Base-by-base conservation (phyloP, 768 basidiomycete species). In the Heimioporus sp. region DNA sequence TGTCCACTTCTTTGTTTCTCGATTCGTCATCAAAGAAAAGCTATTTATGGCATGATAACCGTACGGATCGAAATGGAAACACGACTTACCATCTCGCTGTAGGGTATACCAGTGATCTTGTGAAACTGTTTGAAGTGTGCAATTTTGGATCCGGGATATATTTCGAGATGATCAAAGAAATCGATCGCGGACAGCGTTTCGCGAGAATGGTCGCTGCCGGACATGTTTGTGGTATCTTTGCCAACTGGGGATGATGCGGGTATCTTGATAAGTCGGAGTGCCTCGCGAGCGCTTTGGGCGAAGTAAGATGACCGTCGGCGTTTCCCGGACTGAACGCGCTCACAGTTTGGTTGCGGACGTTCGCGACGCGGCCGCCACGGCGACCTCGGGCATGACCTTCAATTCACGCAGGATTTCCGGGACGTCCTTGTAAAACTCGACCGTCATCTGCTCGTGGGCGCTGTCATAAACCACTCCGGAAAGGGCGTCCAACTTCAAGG, bases 81-180 rank as follows among this genome's bases (percentile, higher is more conserved):
- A 28, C 16, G 43, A 35, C 74, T 19, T 41, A 86, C 88, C 90
- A 93, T 93, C 55, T 91, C 83, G 9, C 79, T 77, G 61, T 90
- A 92, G 0, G 88, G 81, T 45, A 93, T 81, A 2, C 84, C 85
- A 0, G 90, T 92, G 59, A 81, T 78, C 43, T 80, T 71, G 63
- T 91, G 86, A 20, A 94, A 62, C 42, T 79, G 76, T 64, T 80
- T 83, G 73, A 95, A 95, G 63, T 94, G 92, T 5, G 78, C 77
- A 16, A 92, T 71, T 71, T 95, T 94, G 20, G 90, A 90, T 15
- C 87, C 84, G 21, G 86, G 86, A 62, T 86, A 90, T 66, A 91
- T 87, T 61, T 90, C 86, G 41, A 81, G 56, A 52, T 89, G 79
- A 60, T 87, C 80, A 61, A 90, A 88, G 56, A 82, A 85, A 31